Evolutionary conservation across 2,329 filamentous ascomycete species (phyloP), one percentile per base, ranked within the genome.

Genomic region (Botryosphaeria dothidea): DNA sequence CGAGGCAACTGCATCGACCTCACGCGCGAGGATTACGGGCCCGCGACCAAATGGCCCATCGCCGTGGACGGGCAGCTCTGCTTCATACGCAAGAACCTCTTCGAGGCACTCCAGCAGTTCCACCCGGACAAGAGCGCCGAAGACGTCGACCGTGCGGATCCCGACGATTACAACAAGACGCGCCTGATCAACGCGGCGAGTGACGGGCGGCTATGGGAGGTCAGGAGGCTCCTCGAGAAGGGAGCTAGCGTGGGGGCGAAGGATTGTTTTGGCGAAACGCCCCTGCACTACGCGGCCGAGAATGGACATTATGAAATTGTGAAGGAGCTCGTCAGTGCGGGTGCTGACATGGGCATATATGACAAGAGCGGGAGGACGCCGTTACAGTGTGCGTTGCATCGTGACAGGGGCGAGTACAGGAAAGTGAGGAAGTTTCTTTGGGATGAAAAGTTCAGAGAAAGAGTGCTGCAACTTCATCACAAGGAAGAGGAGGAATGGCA

Each of bases 321-420:
- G 9, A 38, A 21, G 29, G 27, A 36, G 27, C 19, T 64, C n/a
- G 62, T 64, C 0, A 3, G 19, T n/a, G 62, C 62, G 5, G 62
- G 49, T 3, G 38, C 62, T 1, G 38, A 64, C 13, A 11, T 34
- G 5, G n/a, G 38, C 6, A 2, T 48, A 9, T 25, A n/a, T 1
- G 57, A 61, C 17, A 9, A 29, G 31, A 48, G n/a, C 4, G 57
- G 57, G 11, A 23, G 57, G n/a, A 36, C 57, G 15, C 57, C 57
- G 57, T n/a, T 61, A 29, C 57, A 61, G 21, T 61, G 57, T 7
- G 27, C 57, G 25, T 19, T 61, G 57, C 57, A 61, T n/a, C 43
- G 43, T 0, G 34, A 34, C 27, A 19, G 57, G 1, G 21, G 13
- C 3, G n/a, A 31, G 11, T 48, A 25, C 2, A 61, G 17, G 31